Percentiles rank a stretch among this genome's conserved stretches.
These are phyloP conservation scores for Ganoderma lingzhi DNA, from an alignment of 1,284 basidiomycete species.

Conservation along the genomic window DNA sequence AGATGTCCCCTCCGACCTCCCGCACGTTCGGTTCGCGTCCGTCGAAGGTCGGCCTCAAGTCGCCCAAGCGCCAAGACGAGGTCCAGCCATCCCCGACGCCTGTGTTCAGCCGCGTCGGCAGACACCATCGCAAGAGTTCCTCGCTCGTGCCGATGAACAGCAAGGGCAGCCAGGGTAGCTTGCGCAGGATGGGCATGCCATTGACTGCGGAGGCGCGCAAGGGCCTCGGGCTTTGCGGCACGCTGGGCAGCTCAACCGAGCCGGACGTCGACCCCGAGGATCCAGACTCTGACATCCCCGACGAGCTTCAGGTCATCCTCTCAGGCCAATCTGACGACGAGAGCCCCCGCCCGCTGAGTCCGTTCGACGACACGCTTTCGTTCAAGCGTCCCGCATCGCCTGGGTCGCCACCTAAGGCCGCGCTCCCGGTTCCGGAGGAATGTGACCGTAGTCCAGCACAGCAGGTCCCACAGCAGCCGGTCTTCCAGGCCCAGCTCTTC, in stretches of 20 bases:
- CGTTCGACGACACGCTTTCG: slow-evolving; percentile 41
- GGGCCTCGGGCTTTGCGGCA: slow-evolving; percentile 67
- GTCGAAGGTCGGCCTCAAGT: slow-evolving; percentile 41
- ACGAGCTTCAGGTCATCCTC: slow-evolving; percentile 75
- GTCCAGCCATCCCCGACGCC: slow-evolving; percentile 48
- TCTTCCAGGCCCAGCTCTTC: slow-evolving; percentile 55
- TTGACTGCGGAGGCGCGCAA: slow-evolving; percentile 60
- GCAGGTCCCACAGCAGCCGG: slow-evolving; percentile 39
- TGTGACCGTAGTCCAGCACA: not conserved
- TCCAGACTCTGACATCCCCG: slow-evolving; percentile 78
- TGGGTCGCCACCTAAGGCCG: slow-evolving; percentile 50
- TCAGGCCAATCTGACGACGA: slow-evolving; percentile 51
- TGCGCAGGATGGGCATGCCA: slow-evolving; percentile 40
- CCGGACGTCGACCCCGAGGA: slow-evolving; percentile 59
- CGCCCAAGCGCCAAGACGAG: slow-evolving; percentile 36
- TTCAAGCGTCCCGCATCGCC: slow-evolving; percentile 48
- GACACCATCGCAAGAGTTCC: slow-evolving; percentile 47
- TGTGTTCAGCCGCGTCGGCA: slow-evolving; percentile 55
- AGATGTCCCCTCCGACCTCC: slow-evolving; percentile 31
- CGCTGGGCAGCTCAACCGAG: slow-evolving; percentile 63
- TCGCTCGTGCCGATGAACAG: slow-evolving; percentile 42
- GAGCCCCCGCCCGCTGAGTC: slow-evolving; percentile 23
- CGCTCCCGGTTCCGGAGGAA: slow-evolving; percentile 46
- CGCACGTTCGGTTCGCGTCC: slow-evolving; percentile 59
- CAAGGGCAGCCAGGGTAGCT: slow-evolving; percentile 39